These are phyloP conservation scores for Microbotryum saponariae DNA, from an alignment of 1,284 basidiomycete genomes.

Conservation along the genomic window DNA sequence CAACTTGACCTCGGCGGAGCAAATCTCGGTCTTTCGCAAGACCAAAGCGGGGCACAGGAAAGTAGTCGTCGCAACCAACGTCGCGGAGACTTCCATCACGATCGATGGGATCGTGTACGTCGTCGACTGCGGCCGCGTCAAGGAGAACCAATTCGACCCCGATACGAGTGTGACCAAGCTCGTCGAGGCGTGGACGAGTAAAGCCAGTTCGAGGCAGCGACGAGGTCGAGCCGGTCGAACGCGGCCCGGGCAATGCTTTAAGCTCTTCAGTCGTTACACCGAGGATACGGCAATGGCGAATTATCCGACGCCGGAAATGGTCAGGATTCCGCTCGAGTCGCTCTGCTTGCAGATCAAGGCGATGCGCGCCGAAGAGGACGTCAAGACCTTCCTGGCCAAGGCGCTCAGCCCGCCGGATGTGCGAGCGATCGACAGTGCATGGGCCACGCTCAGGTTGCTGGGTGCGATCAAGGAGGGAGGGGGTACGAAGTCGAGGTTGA, in stretches of 20 bases:
- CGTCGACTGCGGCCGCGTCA: conserved; percentile 77
- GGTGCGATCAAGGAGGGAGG: conserved; percentile 64
- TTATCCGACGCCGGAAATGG: conserved; percentile 79
- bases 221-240: conserved; percentile 86
- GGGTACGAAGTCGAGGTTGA: conserved; percentile 47
- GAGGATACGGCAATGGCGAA: conserved; percentile 63
- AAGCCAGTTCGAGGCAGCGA: conserved; percentile 73
- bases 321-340: conserved; percentile 78
- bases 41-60: conserved; percentile 58
- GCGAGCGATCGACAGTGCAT: conserved; percentile 68
- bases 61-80: conserved; percentile 81
- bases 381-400: conserved; percentile 59
- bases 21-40: conserved; percentile 64
- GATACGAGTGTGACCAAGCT: conserved; percentile 67
- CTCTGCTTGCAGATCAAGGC: conserved; percentile 76
- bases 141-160: conserved; percentile 77
- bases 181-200: conserved; percentile 69
- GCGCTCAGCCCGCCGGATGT: conserved; percentile 78
- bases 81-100: conserved; percentile 85
- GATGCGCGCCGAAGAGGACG: conserved; percentile 68
- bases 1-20: conserved; percentile 77
- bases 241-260: conserved; percentile 70
- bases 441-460: conserved; percentile 64
- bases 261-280: conserved; percentile 65
- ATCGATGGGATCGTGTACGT: conserved; percentile 78